Evolutionary conservation across 495 filamentous ascomycete genomes (phyloP), one percentile per base, ranked within the genome.

Genomic region (Penicillium robsamsonii): DNA sequence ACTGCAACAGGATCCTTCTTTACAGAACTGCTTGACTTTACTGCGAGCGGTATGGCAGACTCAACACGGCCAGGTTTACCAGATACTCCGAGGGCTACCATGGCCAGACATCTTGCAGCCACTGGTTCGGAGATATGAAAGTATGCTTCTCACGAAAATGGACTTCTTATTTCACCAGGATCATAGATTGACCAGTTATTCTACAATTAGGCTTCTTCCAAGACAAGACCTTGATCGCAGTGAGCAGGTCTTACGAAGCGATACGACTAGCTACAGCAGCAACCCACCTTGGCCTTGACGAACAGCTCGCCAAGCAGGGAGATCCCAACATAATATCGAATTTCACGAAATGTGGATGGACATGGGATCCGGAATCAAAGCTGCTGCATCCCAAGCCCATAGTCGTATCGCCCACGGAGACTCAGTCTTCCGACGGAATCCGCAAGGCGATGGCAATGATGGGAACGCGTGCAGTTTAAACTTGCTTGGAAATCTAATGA

Each of bases 41-140:
- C 66, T 83, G 30, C 73, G 73, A 37, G 77, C 79, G 9, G 63
- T 81, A 17, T 83, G 79, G 73, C 79, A 81, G 22, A 72, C 68
- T 15, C 65, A 75, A 29, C 73, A 81, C 55, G 67, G 58, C 18
- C 65, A 68, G 22, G 67, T 77, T 45, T 82, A 80, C 50, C 66
- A 59, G 46, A 68, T 74, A 11, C 69, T 81, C 20, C 57, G 74
- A 44, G 64, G 63, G n/a, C 45, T 71, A 13, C 69, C 71, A 25
- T 83, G 80, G 80, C 68, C 77, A 31, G 66, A 70, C 5, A 49
- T 48, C 20, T 57, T 79, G 5, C 59, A 66, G 33, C 70, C 72
- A 9, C 56, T 82, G 15, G 73, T 77, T 10, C 57, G 58, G 29
- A 70, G 75, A 67, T 78, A 75, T 52, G 72, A 77, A 6, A 61